phyloP scores from a whole-genome alignment of 176 grass and related monocot species.

The Phragmites australis region DNA sequence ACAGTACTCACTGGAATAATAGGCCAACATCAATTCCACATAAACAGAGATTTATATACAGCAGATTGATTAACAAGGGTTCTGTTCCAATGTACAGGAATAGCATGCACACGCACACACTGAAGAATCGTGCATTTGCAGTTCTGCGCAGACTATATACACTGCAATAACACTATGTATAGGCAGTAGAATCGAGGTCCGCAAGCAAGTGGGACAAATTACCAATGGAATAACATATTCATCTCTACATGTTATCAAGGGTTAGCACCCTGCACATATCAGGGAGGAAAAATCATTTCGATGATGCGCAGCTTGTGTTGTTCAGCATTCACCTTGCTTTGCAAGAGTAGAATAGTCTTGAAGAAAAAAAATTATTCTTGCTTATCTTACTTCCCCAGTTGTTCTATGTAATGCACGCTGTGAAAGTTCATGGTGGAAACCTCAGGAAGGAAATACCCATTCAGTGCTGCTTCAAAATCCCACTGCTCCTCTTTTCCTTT shows the following conservation, averaged over 20 bases:
- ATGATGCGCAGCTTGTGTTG: constrained; percentile 27
- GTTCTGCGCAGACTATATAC: constrained; percentile 34
- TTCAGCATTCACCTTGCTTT: constrained; percentile 51
- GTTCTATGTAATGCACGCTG: no score
- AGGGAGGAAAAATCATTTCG: constrained; percentile 28
- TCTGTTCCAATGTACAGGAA: constrained; percentile 39
- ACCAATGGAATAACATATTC: constrained; percentile 37
- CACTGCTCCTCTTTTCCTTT: constrained; percentile 38
- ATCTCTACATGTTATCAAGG: constrained; percentile 36
- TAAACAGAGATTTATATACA: constrained; percentile 38
- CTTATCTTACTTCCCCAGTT: no score
- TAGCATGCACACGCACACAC: constrained; percentile 10
- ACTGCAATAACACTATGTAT: constrained; percentile 36
- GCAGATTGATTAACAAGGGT: constrained; percentile 25
- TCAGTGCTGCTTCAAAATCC: constrained; percentile 51
- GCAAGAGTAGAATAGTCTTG: constrained; percentile 43
- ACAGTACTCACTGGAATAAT: neutral
- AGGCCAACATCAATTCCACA: neutral
- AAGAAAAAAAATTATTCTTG: no score
- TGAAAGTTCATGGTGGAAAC: no score
- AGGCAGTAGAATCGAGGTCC: constrained; percentile 30
- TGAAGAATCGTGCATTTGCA: constrained; percentile 34
- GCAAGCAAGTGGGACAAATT: constrained; percentile 40
- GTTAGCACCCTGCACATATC: constrained; percentile 44
- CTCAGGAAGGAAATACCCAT: constrained; percentile 58